Conservation (phyloP, 2,329 filamentous ascomycete genomes). For the Leptographium wingfieldii region DNA sequence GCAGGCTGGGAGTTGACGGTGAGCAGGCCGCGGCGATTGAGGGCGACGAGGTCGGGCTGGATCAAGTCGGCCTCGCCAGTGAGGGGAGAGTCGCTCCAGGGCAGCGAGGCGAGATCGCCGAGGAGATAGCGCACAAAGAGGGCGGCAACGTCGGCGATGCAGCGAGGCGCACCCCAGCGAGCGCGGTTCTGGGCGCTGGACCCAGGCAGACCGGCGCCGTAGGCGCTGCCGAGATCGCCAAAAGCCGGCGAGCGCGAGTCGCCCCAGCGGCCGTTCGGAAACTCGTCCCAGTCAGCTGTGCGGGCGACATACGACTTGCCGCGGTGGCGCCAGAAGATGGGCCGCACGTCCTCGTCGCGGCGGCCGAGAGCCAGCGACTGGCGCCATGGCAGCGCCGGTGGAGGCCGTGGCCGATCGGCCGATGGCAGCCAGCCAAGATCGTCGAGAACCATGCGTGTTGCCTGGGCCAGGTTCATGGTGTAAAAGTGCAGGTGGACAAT, state of each 20-base stretch:
- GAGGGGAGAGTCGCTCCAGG: constrained; percentile 89
- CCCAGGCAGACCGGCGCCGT: constrained; percentile 85
- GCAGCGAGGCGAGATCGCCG: constrained; percentile 67
- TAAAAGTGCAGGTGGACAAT: constrained; percentile 93
- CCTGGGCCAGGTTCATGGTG: constrained; percentile 96
- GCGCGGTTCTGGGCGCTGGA: constrained; percentile 94
- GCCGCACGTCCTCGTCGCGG: constrained; percentile 86
- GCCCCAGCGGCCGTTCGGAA: constrained; percentile 97
- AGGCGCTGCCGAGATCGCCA: constrained; percentile 82
- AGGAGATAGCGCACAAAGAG: constrained; percentile 79
- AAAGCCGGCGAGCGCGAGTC: constrained; percentile 94
- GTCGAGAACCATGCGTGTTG: constrained; percentile 86
- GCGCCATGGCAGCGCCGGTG: constrained; percentile 91
- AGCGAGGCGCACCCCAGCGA: constrained; percentile 79
- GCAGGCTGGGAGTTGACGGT: constrained; percentile 98
- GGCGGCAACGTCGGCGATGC: constrained; percentile 65
- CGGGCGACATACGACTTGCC: constrained; percentile 92
- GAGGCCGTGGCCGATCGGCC: constrained; percentile 55
- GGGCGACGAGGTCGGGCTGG: constrained; percentile 59
- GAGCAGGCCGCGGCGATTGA: constrained; percentile 78
- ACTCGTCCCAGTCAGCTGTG: constrained; percentile 98
- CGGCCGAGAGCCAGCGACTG: constrained; percentile 83
- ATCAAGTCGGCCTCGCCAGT: constrained; percentile 71
- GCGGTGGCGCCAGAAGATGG: constrained; percentile 97
- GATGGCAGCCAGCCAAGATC: constrained; percentile 75